Conservation (phyloP, 306 rosid genomes). For the Biancaea sappan region DNA sequence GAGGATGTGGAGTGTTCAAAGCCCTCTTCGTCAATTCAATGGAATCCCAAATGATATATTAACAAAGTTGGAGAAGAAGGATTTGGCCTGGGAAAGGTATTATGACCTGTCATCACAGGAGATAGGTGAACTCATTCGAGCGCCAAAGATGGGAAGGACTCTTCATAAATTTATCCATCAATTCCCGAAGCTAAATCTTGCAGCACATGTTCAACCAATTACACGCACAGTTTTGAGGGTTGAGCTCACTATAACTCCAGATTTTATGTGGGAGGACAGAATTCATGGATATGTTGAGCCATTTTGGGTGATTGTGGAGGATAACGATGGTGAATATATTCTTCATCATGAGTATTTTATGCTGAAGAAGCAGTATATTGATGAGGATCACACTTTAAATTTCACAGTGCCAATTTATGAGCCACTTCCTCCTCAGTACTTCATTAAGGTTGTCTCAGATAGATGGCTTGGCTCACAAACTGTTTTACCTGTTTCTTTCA, state of each 20-base stretch:
- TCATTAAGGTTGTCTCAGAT: constrained; percentile 90
- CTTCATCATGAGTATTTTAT: constrained; percentile 90
- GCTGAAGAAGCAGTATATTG: constrained; percentile 83
- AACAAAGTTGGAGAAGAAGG: constrained; percentile 87
- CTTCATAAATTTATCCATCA: constrained; percentile 89
- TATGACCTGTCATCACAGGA: constrained; percentile 94
- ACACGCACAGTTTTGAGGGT: constrained; percentile 89
- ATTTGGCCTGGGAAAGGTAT: constrained; percentile 95
- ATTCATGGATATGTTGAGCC: constrained; percentile 95
- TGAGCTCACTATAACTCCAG: constrained; percentile 90
- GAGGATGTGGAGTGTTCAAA: constrained; percentile 96
- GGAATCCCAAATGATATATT: constrained; percentile 73
- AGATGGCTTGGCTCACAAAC: constrained; percentile 92
- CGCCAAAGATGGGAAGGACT: constrained; percentile 82
- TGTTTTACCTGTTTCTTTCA: constrained; percentile 91
- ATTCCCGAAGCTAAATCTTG: constrained; percentile 88
- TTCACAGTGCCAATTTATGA: constrained; percentile 89
- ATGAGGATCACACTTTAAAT: constrained; percentile 88
- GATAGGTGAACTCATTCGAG: constrained; percentile 85
- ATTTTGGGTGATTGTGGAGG: constrained; percentile 96
- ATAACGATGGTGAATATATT: constrained; percentile 82
- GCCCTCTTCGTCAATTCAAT: constrained; percentile 87
- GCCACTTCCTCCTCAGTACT: constrained; percentile 91
- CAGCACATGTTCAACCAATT: constrained; percentile 97
- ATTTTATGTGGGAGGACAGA: constrained; percentile 95